Evolutionary conservation across 495 filamentous ascomycete species (phyloP), one percentile per base, ranked within the genome.

Genomic region (Penicillium lagena): DNA sequence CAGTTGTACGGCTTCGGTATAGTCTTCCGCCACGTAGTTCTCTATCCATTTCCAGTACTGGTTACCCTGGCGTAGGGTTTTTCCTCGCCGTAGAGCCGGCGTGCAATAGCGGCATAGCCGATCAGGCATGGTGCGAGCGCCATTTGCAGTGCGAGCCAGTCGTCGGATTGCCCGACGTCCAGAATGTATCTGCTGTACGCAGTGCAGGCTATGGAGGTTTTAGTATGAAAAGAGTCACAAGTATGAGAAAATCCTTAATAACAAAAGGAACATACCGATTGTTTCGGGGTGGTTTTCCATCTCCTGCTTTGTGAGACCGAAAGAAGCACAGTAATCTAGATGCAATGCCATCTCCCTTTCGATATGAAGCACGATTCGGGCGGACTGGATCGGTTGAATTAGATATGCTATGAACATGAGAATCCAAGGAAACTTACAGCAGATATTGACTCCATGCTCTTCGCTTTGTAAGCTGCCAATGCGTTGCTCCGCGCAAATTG

Each of bases 31-130:
- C 10, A 84, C 78, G 63, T 95, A 95, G 48, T 85, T 91, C 59
- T 88, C 66, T 37, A 96, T 86, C 90, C 90, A 96, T 40, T 83
- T 77, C 82, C 83, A 90, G 67, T 90, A 96, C n/a, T 66, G 67
- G 59, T 94, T 95, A 1, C 77, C 82, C 37, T 83, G 72, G 40
- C 79, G 77, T 3, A 80, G 77, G n/a, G 62, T 64, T 43, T 45
- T 12, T 68, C 58, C 43, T 83, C 75, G 9, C 67, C 63, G 50
- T 81, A 68, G 1, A 95, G 71, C 43, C 83, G 73, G 40, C 70
- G 69, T 7, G 82, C 90, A 52, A 91, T 85, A 10, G 72, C 75
- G n/a, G 79, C 83, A 56, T 96, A 96, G 40, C 90, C 90, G 17
- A 95, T 75, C 32, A 94, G 65, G 56, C 90, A 96, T 0, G 90